Evolutionary conservation across 169 alveolate genomes (phyloP), one percentile per base, ranked within the genome.

Genomic region (Plasmodium knowlesi): DNA sequence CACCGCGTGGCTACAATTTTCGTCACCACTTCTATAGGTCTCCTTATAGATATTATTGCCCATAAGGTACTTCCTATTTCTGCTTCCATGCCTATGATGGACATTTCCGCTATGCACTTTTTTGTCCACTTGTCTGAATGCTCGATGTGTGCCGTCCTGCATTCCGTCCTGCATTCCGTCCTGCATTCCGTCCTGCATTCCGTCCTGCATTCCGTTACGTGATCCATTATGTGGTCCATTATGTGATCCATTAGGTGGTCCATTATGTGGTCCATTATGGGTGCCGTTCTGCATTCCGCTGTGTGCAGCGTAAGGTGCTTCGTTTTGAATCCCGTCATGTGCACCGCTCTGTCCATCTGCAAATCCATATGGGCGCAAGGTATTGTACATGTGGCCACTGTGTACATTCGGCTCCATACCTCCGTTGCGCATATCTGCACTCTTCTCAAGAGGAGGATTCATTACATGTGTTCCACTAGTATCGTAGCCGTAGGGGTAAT

Each of bases 21-120:
- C 93, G 16, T 74, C 81, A 50, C 22, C 30, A 89, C 73, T 28
- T 34, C 61, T 89, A 9, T 61, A 78, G 30, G 78, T 67, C 22
- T 78, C 89, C n/a, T 72, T 37, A 78, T 57, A 39, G 50, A 10
- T 34, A 54, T 30, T 81, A 9, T n/a, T 81, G 39, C 73, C 67
- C 32, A 19, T 70, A 5, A 16, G 19, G 16, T 32, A 1, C 50
- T 84, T 84, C 83, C 74, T 85, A 14, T 85, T 16, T 28, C 61
- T 85, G 41, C 50, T 34, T 53, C 81, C 86, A 85, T 53, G 37
- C 14, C 30, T 25, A 78, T 32, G 54, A 25, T 73, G 32, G 19
- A 25, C 46, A 84, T 39, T 74, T 19, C 12, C 74, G 43, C 79
- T 84, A 32, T 74, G 54, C 14, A n/a, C 22, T 74, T 67, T 67